A percentile compares a stretch with the other conserved stretches of the same genome.
phyloP scores from a whole-genome alignment of 768 basidiomycete species.

The Mrakia blollopis region DNA sequence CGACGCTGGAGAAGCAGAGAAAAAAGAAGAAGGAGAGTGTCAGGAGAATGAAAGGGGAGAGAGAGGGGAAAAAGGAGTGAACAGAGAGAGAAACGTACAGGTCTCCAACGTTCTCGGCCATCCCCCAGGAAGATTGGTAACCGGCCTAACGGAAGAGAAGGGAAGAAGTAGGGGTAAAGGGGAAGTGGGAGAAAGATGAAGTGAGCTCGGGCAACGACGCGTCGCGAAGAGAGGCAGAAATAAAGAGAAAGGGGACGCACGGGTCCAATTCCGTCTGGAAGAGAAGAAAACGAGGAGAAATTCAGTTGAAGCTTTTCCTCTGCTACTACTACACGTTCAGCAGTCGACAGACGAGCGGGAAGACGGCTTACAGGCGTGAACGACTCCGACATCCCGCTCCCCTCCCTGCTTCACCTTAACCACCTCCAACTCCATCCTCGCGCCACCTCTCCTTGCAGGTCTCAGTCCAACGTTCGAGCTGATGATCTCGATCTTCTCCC shows the following conservation, averaged over 20 bases:
- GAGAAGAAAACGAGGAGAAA: background rate
- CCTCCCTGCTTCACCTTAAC: conserved; percentile 38
- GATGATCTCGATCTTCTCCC: conserved; percentile 49
- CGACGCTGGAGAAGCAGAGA: conserved; percentile 11
- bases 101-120: conserved; percentile 39
- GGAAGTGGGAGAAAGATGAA: background rate
- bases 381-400: conserved; percentile 43
- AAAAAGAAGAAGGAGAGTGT: background rate
- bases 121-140: conserved; percentile 42
- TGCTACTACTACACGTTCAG: too few relatives aligned
- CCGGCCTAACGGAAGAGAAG: conserved; percentile 28
- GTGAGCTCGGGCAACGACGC: conserved; percentile 3
- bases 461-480: conserved; percentile 54
- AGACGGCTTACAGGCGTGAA: conserved; percentile 50
- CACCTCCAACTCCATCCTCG: conserved; percentile 54
- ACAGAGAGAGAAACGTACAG: conserved; percentile 24
- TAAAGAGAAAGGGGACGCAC: background rate
- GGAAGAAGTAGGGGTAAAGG: background rate
- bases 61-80: conserved; percentile 6
- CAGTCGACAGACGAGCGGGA: too few relatives aligned
- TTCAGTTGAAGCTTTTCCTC: background rate
- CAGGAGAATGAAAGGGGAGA: conserved; percentile 25
- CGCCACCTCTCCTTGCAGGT: conserved; percentile 51
- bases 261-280: conserved; percentile 52
- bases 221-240: too few relatives aligned